These are phyloP conservation scores for Triglochin maritima DNA, from an alignment of 106 monocot species.

Conservation along the genomic window DNA sequence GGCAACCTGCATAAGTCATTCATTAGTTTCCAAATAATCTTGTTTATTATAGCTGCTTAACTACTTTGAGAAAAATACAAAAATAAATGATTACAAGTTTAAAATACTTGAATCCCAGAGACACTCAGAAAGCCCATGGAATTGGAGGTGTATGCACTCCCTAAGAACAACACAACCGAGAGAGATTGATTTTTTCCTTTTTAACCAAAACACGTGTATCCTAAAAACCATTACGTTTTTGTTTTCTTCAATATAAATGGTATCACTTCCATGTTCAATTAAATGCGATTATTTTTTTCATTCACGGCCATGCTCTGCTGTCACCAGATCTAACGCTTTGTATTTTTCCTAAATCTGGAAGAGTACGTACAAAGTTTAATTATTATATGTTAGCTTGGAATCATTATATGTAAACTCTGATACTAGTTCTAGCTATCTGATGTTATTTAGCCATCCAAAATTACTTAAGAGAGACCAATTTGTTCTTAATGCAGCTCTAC, in stretches of 20 bases:
- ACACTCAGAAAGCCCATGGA: not conserved
- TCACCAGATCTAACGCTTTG: no score
- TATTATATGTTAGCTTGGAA: no score
- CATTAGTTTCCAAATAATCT: not conserved
- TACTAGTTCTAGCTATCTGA: no score
- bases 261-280: no score
- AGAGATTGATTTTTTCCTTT: not conserved
- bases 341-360: no score
- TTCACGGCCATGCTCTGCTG: no score
- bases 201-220: not conserved
- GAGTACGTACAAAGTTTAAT: no score
- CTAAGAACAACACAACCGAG: no score
- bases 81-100: not conserved
- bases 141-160: not conserved
- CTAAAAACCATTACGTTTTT: not conserved
- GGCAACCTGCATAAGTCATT: conserved; percentile 1
- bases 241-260: no score
- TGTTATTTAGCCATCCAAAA: not conserved
- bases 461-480: not conserved
- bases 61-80: not conserved
- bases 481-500: not conserved
- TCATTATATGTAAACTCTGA: no score
- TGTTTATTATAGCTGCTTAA: not conserved
- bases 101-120: not conserved
- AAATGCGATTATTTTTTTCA: no score